phyloP scores from a whole-genome alignment of 78 protist genomes.

The slime mould (Dictyostelium discoideum) region dicty_2.7 NC_007088.5:7656501-7657000 shows the following conservation, averaged over 20 bases:
- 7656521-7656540: slow-evolving; percentile 72
- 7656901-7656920: not conserved
- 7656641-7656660: slow-evolving; percentile 28
- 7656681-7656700: slow-evolving; percentile 39
- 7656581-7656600: slow-evolving; percentile 75
- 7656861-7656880: not conserved
- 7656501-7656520: slow-evolving; percentile 17
- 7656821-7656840: not conserved
- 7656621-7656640: slow-evolving; percentile 76
- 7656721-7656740: slow-evolving; percentile 38
- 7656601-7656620: slow-evolving; percentile 75
- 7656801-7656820: slow-evolving; percentile 54
- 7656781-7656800: slow-evolving; percentile 30
- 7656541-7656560: slow-evolving; percentile 55
- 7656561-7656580: slow-evolving; percentile 2
- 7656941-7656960: not conserved
- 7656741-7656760: slow-evolving; percentile 22
- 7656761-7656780: slow-evolving; percentile 60
- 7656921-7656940: not conserved
- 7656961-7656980: not conserved
- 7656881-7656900: not conserved
- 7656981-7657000: not conserved
- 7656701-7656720: slow-evolving; percentile 47
- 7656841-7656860: not conserved
- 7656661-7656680: slow-evolving; percentile 7